phyloP scores from a whole-genome alignment of 1,139 yeast species.

The Zygoascus hellenicus region DNA sequence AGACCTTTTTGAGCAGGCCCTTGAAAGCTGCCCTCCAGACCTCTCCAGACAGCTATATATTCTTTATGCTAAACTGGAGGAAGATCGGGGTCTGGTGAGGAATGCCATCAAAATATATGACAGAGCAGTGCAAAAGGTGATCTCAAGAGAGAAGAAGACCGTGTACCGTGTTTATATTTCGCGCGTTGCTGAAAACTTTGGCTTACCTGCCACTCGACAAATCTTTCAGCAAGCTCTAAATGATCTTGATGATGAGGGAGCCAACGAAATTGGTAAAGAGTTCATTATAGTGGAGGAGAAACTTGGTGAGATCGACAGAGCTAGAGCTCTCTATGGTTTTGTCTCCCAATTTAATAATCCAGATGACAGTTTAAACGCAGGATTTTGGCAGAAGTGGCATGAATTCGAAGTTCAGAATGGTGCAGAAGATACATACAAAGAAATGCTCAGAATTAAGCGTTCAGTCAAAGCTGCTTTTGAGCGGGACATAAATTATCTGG shows the following conservation, averaged over 20 bases:
- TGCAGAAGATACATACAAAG: slow-evolving; percentile 63
- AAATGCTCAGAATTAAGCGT: slow-evolving; percentile 64
- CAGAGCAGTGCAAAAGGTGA: slow-evolving; percentile 38
- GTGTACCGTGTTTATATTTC: slow-evolving; percentile 34
- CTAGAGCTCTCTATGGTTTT: slow-evolving; percentile 51
- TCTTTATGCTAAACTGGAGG: slow-evolving; percentile 60
- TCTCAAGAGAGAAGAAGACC: slow-evolving; percentile 32
- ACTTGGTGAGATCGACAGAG: slow-evolving; percentile 50
- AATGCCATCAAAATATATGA: slow-evolving; percentile 42
- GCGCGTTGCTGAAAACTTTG: slow-evolving; percentile 32
- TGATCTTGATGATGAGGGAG: slow-evolving; percentile 34
- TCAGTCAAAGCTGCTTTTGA: slow-evolving; percentile 41
- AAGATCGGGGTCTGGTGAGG: slow-evolving; percentile 41
- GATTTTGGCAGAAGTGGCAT: slow-evolving; percentile 64
- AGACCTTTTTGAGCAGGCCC: slow-evolving; percentile 66
- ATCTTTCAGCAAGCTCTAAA: slow-evolving; percentile 43
- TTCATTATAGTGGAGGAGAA: slow-evolving; percentile 48
- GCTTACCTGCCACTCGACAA: slow-evolving; percentile 36
- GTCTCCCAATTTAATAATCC: slow-evolving; percentile 47
- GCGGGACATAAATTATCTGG: slow-evolving; percentile 34
- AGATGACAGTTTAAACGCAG: slow-evolving; percentile 23
- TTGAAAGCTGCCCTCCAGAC: slow-evolving; percentile 46
- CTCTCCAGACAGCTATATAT: slow-evolving; percentile 46
- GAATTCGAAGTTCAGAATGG: slow-evolving; percentile 68
- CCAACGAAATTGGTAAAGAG: slow-evolving; percentile 32